Base-by-base conservation (phyloP, 257 asterid species). In the Lantana camara region DNA sequence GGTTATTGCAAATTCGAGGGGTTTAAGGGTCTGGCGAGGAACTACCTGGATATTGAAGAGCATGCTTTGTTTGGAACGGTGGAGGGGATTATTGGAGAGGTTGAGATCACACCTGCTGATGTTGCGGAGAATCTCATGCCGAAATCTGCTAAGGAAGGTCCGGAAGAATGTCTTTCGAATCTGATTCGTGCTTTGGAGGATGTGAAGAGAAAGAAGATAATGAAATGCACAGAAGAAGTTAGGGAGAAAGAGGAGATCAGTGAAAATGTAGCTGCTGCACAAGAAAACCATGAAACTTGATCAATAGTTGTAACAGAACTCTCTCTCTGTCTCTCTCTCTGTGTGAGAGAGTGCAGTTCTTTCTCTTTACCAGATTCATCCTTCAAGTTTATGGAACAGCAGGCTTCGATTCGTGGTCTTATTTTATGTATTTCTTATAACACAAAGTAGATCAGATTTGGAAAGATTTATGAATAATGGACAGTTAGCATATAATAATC, bases 71-170 rank as follows among this genome's bases (percentile, higher is more conserved):
- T 73, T 38, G 38, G 8, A 34, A 19, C 68, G 1, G 67, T 73
- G n/a, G 37, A 69, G 68, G 61, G 55, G 69, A 32, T 77, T 76
- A 69, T 77, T 29, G 24, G 60, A 22, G 66, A 64, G 60, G 79
- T 64, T 6, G 60, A 73, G 40, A 69, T 69, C 49, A 64, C 82
- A 35, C 82, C 82, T 29, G 82, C 79, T 7, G 76, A 77, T 32
- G 76, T 69, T 4, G 82, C 82, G 0, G 79, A 77, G 34, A 59
- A 60, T 35, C 79, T 73, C 61, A 73, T 73, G 82, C 73, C 62
- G 0, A 76, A 69, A 69, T 72, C 79, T 52, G 73, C 67, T 30
- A 77, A 68, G 64, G 59, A 68, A 40, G 57, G 63, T 15, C 62
- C 75, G 8, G 66, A 71, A 61, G 61, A 71, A 40, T 61, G 77